Evolutionary conservation across 257 asterid species (phyloP).

Genomic region (Solanum pinnatisectum): DNA sequence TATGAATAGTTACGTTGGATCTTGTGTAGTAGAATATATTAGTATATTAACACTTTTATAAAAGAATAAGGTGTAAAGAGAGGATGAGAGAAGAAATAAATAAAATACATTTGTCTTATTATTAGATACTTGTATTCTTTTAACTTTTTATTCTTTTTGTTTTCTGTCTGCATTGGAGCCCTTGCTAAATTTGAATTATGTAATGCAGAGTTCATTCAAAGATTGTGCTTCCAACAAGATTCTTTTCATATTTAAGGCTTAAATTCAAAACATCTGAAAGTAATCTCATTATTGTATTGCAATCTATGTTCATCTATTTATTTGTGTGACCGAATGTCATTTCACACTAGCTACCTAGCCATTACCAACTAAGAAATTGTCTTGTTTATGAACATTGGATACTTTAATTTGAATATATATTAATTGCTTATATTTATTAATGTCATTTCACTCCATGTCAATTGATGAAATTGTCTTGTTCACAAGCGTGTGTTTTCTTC

Average conservation of each 20-base stretch:
- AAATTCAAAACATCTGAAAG: too few species aligned
- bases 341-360: neutral
- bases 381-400: neutral
- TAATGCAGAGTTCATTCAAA: rapidly evolving
- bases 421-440: too few species aligned
- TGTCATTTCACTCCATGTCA: neutral
- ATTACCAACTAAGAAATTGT: neutral
- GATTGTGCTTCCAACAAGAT: rapidly evolving
- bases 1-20: neutral
- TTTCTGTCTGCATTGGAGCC: rapidly evolving
- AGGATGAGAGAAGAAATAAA: neutral
- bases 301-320: neutral
- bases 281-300: too few species aligned
- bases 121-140: neutral
- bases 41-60: neutral
- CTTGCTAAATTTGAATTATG: rapidly evolving
- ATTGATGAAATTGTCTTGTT: neutral
- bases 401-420: neutral
- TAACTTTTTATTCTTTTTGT: too few species aligned
- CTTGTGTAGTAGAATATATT: neutral
- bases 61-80: neutral
- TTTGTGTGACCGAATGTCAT: neutral
- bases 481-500: too few species aligned
- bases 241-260: too few species aligned
- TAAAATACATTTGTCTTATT: neutral